Conservation (phyloP, 75 land plant species). For the Sequoiadendron giganteum region DNA sequence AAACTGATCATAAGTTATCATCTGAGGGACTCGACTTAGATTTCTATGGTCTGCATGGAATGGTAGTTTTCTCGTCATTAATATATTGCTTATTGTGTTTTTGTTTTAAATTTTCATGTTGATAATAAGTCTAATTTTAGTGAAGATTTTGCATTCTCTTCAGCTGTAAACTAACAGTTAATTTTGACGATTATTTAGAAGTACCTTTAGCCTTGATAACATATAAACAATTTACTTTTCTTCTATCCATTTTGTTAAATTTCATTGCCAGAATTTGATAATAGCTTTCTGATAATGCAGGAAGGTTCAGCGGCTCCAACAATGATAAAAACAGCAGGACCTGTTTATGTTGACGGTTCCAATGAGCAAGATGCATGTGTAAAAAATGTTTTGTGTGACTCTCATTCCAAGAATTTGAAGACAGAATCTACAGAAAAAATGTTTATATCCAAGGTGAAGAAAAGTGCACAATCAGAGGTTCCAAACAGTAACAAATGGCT, state of each 20-base stretch:
- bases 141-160: conserved; percentile 2
- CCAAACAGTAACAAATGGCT: conserved; percentile 18
- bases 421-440: not conserved
- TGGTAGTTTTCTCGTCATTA: conserved; percentile 1
- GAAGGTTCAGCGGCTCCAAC: not conserved
- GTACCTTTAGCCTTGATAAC: not conserved
- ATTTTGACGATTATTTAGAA: not conserved
- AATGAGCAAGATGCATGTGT: not conserved
- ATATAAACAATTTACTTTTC: not conserved
- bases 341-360: conserved; percentile 17
- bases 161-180: not conserved
- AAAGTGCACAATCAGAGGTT: not conserved
- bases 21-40: not conserved
- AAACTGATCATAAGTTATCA: not conserved
- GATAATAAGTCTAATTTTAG: not conserved
- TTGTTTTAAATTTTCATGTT: not conserved
- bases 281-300: conserved; percentile 9
- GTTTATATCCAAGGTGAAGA: not conserved
- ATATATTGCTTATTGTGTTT: not conserved
- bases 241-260: not conserved
- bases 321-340: conserved; percentile 3
- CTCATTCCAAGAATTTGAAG: not conserved
- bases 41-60: not conserved
- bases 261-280: not conserved
- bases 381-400: not conserved